Evolutionary conservation across 177 flowering plant species (phyloP).

Genomic region (Vitis hybrid): DNA sequence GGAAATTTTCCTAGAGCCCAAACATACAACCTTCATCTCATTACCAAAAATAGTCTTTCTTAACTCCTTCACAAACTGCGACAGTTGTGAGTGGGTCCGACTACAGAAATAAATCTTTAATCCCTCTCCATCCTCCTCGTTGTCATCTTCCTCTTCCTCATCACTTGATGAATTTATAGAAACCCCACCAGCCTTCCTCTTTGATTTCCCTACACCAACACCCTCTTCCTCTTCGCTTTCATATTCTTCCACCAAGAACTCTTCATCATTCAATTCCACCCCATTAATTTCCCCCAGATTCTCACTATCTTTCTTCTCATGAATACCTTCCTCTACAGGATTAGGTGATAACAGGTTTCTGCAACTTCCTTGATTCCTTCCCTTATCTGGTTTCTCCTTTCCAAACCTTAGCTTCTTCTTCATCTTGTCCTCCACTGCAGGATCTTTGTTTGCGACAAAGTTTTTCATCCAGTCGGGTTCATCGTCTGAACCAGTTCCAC

Average conservation of each 20-base stretch:
- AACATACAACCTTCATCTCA: constrained; percentile 59
- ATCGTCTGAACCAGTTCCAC: constrained; percentile 38
- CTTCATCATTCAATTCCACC: constrained; percentile 51
- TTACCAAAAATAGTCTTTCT: constrained; percentile 65
- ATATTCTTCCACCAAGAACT: constrained; percentile 80
- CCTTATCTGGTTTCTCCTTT: constrained; percentile 14
- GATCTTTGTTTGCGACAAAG: constrained; percentile 37
- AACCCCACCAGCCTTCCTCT: constrained; percentile 54
- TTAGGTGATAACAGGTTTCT: constrained; percentile 19
- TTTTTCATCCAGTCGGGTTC: constrained; percentile 95
- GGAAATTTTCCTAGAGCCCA: constrained; percentile 88
- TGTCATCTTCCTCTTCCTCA: constrained; percentile 53
- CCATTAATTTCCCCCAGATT: constrained; percentile 14
- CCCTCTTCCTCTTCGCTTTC: constrained; percentile 71
- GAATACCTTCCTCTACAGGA: constrained; percentile 13
- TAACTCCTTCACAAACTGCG: constrained; percentile 93
- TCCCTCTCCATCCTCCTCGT: constrained; percentile 34
- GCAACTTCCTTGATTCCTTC: constrained; percentile 16
- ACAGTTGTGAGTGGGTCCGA: constrained; percentile 94
- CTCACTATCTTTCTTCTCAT: constrained; percentile 12
- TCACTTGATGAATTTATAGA: constrained; percentile 56
- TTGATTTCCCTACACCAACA: constrained; percentile 25
- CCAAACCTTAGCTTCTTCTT: constrained; percentile 19
- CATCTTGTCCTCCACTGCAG: constrained; percentile 24
- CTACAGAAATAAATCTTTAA: constrained; percentile 86